A percentile compares a stretch with the other conserved stretches of the same genome.
These are phyloP conservation scores for Sicyos baderoa DNA, from an alignment of 306 rosid genomes.

Conservation along the genomic window DNA sequence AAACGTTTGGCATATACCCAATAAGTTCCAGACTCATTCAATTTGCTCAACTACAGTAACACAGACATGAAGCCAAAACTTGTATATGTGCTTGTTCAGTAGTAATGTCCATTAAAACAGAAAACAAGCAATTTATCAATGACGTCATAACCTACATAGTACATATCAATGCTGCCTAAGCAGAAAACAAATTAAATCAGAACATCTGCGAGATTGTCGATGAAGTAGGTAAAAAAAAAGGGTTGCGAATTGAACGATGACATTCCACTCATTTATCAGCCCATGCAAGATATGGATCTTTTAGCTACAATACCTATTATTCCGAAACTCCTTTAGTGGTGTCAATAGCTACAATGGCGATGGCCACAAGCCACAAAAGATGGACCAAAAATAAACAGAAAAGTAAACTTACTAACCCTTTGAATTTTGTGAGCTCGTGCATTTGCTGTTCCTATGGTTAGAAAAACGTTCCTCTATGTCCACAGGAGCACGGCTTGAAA, in stretches of 20 bases:
- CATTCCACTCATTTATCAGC: background rate
- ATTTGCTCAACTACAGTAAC: background rate
- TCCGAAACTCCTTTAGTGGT: background rate
- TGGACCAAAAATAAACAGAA: background rate
- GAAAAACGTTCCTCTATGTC: constrained; percentile 45
- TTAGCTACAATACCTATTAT: background rate
- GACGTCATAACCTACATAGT: background rate
- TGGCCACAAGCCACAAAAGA: background rate
- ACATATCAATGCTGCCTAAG: background rate
- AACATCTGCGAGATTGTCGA: constrained; percentile 12
- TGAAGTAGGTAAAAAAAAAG: constrained; percentile 4
- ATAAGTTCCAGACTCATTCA: background rate
- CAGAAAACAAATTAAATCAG: background rate
- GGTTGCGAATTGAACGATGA: background rate
- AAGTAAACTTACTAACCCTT: constrained; percentile 32
- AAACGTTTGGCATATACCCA: background rate
- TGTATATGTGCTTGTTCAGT: background rate
- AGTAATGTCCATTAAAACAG: background rate
- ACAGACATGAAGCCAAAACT: background rate
- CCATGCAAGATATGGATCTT: background rate
- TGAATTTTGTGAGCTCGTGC: constrained; percentile 36
- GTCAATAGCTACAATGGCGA: background rate
- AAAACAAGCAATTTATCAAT: background rate
- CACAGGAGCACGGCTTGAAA: constrained; percentile 52
- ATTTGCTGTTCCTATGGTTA: constrained; percentile 25